These are phyloP conservation scores for Dioscorea cayenensis DNA, from an alignment of 116 monocot species.

Conservation along the genomic window DNA sequence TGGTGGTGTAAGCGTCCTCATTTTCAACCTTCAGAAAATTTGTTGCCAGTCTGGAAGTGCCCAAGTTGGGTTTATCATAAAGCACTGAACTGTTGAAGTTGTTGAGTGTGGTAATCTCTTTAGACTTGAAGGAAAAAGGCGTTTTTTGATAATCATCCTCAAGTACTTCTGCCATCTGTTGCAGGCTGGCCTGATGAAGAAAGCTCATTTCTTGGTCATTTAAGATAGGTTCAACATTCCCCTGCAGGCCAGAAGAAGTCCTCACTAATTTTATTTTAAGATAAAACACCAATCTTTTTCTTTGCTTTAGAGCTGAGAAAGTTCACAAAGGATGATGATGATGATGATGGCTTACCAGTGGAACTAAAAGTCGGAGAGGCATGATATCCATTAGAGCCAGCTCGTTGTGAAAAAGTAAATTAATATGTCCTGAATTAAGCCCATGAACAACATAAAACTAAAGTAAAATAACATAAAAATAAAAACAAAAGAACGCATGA, in stretches of 20 bases:
- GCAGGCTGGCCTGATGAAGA: constrained; percentile 4
- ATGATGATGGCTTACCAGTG: too few relatives aligned
- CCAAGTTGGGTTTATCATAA: not conserved
- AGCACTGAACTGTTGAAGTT: not conserved
- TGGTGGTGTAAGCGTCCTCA: constrained; percentile 4
- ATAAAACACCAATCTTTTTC: too few relatives aligned
- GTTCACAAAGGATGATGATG: too few relatives aligned
- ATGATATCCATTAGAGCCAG: too few relatives aligned
- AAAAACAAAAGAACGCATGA: too few relatives aligned
- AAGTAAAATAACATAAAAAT: too few relatives aligned
- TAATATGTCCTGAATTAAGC: too few relatives aligned
- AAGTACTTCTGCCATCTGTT: constrained; percentile 9
- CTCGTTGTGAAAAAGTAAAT: too few relatives aligned
- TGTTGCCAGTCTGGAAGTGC: constrained; percentile 1
- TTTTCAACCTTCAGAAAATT: constrained; percentile 8
- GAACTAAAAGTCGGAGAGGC: too few relatives aligned
- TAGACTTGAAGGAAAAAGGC: not conserved
- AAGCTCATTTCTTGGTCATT: constrained; percentile 21
- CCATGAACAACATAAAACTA: too few relatives aligned
- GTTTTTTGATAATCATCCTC: constrained; percentile 14
- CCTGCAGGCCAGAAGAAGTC: not conserved
- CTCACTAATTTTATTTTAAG: not conserved
- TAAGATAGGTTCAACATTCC: not conserved
- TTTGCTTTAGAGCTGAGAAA: too few relatives aligned
- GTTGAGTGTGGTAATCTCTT: not conserved